Conservation (phyloP, 2,329 filamentous ascomycete genomes). For the Paecilomyces formosus region DNA sequence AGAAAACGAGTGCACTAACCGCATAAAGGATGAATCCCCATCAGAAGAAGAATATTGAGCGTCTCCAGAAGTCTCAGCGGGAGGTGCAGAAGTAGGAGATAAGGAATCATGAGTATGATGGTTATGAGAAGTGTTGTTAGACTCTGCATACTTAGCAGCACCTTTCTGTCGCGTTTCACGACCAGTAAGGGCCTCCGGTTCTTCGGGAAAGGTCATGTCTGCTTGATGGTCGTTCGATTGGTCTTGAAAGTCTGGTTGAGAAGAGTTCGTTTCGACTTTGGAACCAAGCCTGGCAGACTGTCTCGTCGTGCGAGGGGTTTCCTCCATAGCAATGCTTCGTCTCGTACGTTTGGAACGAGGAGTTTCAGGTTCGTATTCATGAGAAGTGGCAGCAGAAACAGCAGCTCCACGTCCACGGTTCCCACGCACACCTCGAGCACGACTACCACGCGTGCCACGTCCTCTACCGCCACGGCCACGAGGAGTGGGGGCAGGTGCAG, state of each 20-base stretch:
- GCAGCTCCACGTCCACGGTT: background rate
- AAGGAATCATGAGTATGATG: background rate
- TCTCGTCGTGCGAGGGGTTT: conserved; percentile 26
- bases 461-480: background rate
- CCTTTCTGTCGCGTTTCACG: background rate
- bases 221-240: background rate
- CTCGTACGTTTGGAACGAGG: conserved; percentile 26
- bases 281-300: conserved; percentile 23
- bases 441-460: background rate
- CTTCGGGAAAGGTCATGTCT: background rate
- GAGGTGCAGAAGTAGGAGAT: background rate
- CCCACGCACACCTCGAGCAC: background rate
- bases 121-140: background rate
- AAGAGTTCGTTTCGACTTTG: conserved; percentile 14
- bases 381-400: background rate
- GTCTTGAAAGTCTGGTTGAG: conserved; percentile 2
- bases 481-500: background rate
- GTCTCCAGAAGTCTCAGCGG: background rate
- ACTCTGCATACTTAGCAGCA: background rate
- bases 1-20: too few relatives aligned
- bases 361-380: conserved; percentile 15
- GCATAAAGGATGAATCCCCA: too few relatives aligned
- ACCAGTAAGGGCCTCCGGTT: background rate
- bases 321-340: conserved; percentile 19
- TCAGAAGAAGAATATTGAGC: background rate